Evolutionary conservation across 768 basidiomycete genomes (phyloP).

Genomic region (Lactarius hengduanensis): DNA sequence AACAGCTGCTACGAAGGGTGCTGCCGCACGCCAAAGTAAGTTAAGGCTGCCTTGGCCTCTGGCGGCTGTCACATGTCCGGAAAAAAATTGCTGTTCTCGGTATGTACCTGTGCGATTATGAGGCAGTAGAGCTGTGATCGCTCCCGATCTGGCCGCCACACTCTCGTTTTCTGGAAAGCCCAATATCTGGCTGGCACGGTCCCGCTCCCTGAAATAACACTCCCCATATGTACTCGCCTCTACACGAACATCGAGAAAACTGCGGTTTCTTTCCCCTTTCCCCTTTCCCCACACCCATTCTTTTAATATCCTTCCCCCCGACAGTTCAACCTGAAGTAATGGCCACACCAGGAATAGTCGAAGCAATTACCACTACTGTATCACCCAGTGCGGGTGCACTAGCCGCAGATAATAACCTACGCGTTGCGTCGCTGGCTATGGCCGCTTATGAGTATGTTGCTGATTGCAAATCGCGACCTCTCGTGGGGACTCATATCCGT

Average conservation of each 20-base stretch:
- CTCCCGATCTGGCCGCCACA: background rate
- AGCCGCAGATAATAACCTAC: conserved; percentile 21
- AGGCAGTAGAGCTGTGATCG: background rate
- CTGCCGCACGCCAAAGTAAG: background rate
- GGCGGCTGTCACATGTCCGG: background rate
- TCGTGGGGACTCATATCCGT: background rate
- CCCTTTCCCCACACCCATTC: background rate
- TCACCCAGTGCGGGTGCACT: background rate
- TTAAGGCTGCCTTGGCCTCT: background rate
- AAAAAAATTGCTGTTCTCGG: background rate
- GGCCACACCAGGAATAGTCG: background rate
- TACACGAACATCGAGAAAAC: too few species aligned
- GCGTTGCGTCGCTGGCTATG: conserved; percentile 23
- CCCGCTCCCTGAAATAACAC: background rate
- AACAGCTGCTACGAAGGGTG: background rate
- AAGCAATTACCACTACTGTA: background rate
- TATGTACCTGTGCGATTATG: background rate
- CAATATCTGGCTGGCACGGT: background rate
- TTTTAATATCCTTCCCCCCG: background rate
- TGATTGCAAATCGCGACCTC: too few species aligned
- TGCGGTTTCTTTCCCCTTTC: background rate
- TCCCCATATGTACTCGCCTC: background rate
- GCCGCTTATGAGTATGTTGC: conserved; percentile 28
- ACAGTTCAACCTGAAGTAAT: background rate
- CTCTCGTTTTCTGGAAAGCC: background rate